phyloP scores from a whole-genome alignment of 2,329 filamentous ascomycete genomes.

The Arthrobotrys musiformis region DNA sequence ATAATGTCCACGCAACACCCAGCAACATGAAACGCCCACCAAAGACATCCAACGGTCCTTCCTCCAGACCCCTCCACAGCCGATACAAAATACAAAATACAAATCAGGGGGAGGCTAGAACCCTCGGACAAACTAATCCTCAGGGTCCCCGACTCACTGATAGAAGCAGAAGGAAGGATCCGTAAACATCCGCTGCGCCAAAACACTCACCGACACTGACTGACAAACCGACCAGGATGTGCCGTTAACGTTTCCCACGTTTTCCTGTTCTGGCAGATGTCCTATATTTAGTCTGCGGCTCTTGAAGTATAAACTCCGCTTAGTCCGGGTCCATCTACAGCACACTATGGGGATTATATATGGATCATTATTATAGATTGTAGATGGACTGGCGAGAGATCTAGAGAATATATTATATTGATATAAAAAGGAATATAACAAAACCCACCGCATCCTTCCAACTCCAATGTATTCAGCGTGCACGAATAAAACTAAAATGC shows the following conservation, averaged over 20 bases:
- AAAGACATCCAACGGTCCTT: too few species aligned
- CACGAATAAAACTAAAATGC: neutral
- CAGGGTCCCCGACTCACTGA: constrained; percentile 17
- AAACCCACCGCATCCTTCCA: neutral
- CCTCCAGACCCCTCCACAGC: too few species aligned
- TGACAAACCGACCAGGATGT: neutral
- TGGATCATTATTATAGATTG: too few species aligned
- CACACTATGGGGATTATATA: too few species aligned
- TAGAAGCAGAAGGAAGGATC: neutral
- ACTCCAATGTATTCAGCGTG: constrained; percentile 18
- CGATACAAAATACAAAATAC: too few species aligned
- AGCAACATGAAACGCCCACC: too few species aligned
- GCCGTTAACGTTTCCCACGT: neutral
- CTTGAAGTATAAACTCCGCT: neutral
- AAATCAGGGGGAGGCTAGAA: neutral
- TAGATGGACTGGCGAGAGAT: too few species aligned
- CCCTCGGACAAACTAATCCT: constrained; percentile 35
- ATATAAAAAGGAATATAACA: neutral
- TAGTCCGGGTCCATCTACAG: neutral
- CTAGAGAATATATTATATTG: too few species aligned
- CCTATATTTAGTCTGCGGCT: neutral
- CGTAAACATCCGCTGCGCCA: constrained; percentile 14
- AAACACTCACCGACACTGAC: constrained; percentile 8
- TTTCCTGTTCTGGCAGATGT: neutral
- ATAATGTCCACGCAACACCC: too few species aligned